These are phyloP conservation scores for Phycomyces blakesleeanus DNA, from an alignment of 192 early-diverging fungal species.

Conservation along the genomic window DNA sequence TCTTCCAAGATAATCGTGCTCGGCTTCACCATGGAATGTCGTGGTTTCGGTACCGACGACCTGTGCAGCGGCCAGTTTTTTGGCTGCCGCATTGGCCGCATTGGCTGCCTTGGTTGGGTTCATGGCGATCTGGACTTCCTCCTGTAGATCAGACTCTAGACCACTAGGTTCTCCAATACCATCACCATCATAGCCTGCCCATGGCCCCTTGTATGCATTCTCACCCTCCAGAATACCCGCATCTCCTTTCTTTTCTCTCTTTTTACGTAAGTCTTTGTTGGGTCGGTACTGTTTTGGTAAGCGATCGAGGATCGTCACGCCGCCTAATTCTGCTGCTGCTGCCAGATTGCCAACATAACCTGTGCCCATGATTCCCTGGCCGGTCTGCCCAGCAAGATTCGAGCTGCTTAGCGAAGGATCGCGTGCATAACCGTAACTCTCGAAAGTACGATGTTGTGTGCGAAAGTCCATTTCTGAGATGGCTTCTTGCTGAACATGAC, in stretches of 20 bases:
- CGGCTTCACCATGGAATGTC: slow-evolving; percentile 81
- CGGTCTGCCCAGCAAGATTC: slow-evolving; percentile 33
- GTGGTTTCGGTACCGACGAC: slow-evolving; percentile 68
- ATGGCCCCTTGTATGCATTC: slow-evolving; percentile 82
- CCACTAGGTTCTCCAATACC: slow-evolving; percentile 56
- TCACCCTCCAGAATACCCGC: slow-evolving; percentile 68
- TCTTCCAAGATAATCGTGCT: slow-evolving; percentile 88
- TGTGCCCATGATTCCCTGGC: slow-evolving; percentile 47
- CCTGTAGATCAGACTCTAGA: slow-evolving; percentile 49
- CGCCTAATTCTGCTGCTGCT: slow-evolving; percentile 47
- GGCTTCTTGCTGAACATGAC: slow-evolving; percentile 75
- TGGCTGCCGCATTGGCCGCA: slow-evolving; percentile 18
- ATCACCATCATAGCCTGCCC: slow-evolving; percentile 92
- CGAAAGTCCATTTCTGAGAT: slow-evolving; percentile 73
- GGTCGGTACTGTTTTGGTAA: slow-evolving; percentile 37
- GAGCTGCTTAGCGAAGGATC: slow-evolving; percentile 63
- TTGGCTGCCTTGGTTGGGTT: slow-evolving; percentile 8
- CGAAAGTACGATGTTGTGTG: slow-evolving; percentile 80
- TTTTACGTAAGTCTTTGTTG: slow-evolving; percentile 44
- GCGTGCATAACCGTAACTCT: slow-evolving; percentile 73
- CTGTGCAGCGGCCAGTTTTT: slow-evolving; percentile 24
- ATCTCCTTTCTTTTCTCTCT: slow-evolving; percentile 77
- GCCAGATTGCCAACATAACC: slow-evolving; percentile 63
- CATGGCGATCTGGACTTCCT: slow-evolving; percentile 32
- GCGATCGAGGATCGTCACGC: slow-evolving; percentile 49